These are phyloP conservation scores for Populus trichocarpa DNA, from an alignment of 441 rosid genomes.

Conservation along the genomic window DNA sequence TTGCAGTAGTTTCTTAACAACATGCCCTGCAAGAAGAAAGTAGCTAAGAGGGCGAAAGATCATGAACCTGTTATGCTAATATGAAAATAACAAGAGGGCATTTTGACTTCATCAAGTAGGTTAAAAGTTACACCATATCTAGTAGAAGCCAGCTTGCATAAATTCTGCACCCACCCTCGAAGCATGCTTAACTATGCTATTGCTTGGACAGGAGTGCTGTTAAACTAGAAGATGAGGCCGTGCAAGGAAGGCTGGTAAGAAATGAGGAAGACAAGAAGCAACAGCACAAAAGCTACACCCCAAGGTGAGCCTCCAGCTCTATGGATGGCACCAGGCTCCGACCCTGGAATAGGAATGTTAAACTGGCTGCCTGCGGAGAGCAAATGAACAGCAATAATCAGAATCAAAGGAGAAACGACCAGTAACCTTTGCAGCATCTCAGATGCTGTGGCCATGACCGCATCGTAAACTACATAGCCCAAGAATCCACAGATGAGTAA, in stretches of 20 bases:
- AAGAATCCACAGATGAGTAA: slow-evolving; percentile 30
- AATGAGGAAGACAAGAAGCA: slow-evolving; percentile 46
- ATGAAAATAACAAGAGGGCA: background rate
- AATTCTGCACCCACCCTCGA: background rate
- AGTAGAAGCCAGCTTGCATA: background rate
- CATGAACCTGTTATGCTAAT: background rate
- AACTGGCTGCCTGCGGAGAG: slow-evolving; percentile 41
- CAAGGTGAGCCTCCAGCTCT: slow-evolving; percentile 63
- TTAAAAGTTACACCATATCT: background rate
- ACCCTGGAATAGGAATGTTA: slow-evolving; percentile 44
- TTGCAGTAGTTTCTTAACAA: background rate
- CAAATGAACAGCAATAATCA: slow-evolving; percentile 51
- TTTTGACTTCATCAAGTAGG: background rate
- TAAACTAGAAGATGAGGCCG: slow-evolving; percentile 32
- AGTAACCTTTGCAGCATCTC: slow-evolving; percentile 44
- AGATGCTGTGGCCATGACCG: slow-evolving; percentile 48
- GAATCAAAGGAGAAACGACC: slow-evolving; percentile 47
- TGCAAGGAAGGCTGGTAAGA: slow-evolving; percentile 41
- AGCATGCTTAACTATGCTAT: background rate
- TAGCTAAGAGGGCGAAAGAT: background rate
- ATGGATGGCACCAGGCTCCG: slow-evolving; percentile 53
- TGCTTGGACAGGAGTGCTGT: background rate
- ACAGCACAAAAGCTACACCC: slow-evolving; percentile 48
- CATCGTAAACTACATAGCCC: slow-evolving; percentile 44
- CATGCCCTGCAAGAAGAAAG: background rate